Evolutionary conservation across 306 rosid species (phyloP).

Genomic region (Hippophae tibetana): DNA sequence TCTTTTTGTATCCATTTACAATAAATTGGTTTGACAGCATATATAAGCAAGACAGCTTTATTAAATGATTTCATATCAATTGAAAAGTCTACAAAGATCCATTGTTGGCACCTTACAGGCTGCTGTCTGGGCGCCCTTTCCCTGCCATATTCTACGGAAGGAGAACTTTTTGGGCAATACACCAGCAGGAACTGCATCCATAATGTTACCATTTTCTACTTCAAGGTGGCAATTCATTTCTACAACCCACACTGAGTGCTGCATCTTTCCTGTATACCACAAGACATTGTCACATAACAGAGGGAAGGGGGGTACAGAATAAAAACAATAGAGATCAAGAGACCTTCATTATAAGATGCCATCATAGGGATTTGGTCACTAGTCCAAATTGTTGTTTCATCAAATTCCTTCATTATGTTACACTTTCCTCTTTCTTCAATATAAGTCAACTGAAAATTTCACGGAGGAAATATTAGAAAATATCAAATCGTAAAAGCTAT

Average conservation of each 20-base stretch:
- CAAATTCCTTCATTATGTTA: constrained; percentile 81
- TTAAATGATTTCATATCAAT: neutral
- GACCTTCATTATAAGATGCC: constrained; percentile 93
- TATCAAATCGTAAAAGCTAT: constrained; percentile 2
- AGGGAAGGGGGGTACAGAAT: neutral
- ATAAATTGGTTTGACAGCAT: neutral
- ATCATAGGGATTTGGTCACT: constrained; percentile 82
- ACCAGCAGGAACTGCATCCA: constrained; percentile 53
- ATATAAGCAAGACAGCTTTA: neutral
- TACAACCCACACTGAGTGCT: constrained; percentile 89
- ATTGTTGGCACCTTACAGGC: constrained; percentile 61
- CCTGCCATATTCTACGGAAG: constrained; percentile 93
- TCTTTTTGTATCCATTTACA: no score
- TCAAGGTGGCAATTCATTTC: constrained; percentile 57
- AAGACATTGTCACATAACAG: constrained; percentile 9
- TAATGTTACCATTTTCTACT: constrained; percentile 31
- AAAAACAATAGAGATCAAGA: constrained; percentile 16
- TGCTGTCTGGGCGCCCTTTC: constrained; percentile 85
- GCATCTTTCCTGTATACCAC: constrained; percentile 80
- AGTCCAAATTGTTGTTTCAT: constrained; percentile 96
- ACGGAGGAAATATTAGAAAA: neutral
- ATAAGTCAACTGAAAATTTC: constrained; percentile 45
- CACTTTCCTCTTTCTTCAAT: constrained; percentile 84
- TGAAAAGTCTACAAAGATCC: constrained; percentile 1
- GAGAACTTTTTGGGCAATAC: constrained; percentile 49